phyloP scores from a whole-genome alignment of 2,329 filamentous ascomycete genomes.

The Seiridium cupressi region DNA sequence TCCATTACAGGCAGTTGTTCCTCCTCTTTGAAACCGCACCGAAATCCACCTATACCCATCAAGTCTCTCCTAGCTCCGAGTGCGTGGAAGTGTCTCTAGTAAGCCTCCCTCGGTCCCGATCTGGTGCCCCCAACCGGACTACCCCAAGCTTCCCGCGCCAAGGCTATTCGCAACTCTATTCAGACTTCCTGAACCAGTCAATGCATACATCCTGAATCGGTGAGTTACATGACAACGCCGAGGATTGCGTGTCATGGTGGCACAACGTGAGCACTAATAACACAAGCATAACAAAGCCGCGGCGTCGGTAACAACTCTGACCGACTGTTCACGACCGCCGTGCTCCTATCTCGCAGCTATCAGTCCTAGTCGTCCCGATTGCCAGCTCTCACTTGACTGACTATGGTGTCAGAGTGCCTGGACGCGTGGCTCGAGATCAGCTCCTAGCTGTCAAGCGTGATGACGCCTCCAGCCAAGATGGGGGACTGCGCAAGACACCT shows the following conservation, averaged over 20 bases:
- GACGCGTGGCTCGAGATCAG: not conserved
- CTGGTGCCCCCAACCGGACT: not conserved
- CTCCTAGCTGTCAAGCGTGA: not conserved
- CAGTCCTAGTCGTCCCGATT: not conserved
- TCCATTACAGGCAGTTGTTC: too few relatives aligned
- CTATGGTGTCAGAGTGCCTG: not conserved
- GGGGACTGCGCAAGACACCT: too few relatives aligned
- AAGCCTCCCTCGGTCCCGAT: not conserved
- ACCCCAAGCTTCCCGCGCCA: constrained; percentile 4
- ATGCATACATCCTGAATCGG: not conserved
- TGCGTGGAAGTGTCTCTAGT: not conserved
- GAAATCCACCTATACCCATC: too few relatives aligned
- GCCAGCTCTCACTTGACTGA: not conserved
- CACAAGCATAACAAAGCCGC: not conserved
- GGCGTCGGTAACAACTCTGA: not conserved
- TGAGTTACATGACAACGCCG: not conserved
- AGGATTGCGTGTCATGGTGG: not conserved
- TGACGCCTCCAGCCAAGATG: too few relatives aligned
- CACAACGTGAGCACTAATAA: too few relatives aligned
- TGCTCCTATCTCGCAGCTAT: not conserved
- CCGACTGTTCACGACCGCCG: not conserved
- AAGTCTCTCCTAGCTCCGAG: too few relatives aligned
- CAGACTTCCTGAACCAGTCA: not conserved
- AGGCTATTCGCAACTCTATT: constrained; percentile 5
- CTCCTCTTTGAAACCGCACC: too few relatives aligned